Conservation (phyloP, 306 rosid species). For the Vicia sativa region DNA sequence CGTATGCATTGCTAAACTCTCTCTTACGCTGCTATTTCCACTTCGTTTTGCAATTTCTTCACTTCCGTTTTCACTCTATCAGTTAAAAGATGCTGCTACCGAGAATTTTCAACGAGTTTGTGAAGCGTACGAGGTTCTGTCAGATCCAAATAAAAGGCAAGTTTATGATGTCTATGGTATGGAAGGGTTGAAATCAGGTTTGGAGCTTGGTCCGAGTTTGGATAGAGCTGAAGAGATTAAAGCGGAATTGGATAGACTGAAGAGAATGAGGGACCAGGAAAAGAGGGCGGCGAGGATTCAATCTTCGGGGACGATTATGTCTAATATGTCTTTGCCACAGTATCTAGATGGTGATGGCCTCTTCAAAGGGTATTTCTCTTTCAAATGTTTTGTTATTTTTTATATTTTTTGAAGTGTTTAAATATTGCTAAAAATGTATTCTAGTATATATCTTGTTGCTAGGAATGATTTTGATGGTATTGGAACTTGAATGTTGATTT, state of each 20-base stretch:
- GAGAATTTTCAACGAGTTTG: slow-evolving; percentile 93
- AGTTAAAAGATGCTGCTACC: slow-evolving; percentile 93
- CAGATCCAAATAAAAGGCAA: too few relatives aligned
- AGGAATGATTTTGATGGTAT: slow-evolving; percentile 13
- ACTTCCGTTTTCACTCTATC: slow-evolving; percentile 29
- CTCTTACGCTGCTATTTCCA: slow-evolving; percentile 44
- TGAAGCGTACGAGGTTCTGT: too few relatives aligned
- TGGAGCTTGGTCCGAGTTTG: slow-evolving; percentile 85
- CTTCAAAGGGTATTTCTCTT: too few relatives aligned
- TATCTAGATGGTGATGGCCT: too few relatives aligned
- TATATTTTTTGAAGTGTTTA: too few relatives aligned
- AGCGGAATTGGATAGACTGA: slow-evolving; percentile 78
- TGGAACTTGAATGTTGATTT: slow-evolving; percentile 15
- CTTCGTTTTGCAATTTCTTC: slow-evolving; percentile 18
- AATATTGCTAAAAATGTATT: slow-evolving; percentile 54
- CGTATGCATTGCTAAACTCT: too few relatives aligned
- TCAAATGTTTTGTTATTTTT: too few relatives aligned
- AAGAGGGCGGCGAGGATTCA: slow-evolving; percentile 62
- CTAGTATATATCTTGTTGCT: neutral
- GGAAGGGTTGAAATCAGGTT: slow-evolving; percentile 87
- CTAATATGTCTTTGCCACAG: slow-evolving; percentile 80
- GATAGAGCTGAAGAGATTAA: slow-evolving; percentile 72
- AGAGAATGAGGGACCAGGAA: slow-evolving; percentile 64
- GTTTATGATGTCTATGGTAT: too few relatives aligned
- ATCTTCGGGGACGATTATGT: slow-evolving; percentile 78